Evolutionary conservation across 768 basidiomycete genomes (phyloP), one percentile per base, ranked within the genome.

Genomic region (Calocera viscosa): DNA sequence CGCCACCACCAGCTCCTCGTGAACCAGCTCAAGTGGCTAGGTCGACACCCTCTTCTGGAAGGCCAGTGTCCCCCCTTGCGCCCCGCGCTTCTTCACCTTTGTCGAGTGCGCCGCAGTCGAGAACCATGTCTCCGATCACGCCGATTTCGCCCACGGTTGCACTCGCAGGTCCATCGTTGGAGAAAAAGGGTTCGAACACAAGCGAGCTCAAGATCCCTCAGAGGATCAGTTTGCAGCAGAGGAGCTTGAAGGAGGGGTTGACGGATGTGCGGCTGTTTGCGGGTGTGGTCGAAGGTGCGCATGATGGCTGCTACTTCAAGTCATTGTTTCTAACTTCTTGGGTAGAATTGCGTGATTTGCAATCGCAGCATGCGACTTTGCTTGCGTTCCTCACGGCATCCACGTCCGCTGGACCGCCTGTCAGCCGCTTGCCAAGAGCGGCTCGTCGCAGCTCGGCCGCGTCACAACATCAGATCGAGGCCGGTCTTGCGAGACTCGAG

Each of bases 191-290:
- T 5, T 60, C 53, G 53, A 11, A 60, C 14, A 60, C 53, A 19
- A 60, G 53, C 30, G 53, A 60, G 53, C 53, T 60, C 30, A 60
- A 60, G 30, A 60, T 60, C 53, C 53, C 53, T 2, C 53, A 60
- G 11, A 60, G 53, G 53, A 60, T 60, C 53, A 60, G 53, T 30
- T 5, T 60, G 30, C 53, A 60, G 53, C 53, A 60, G 22, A 60
- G 53, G 53, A 60, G 26, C 26, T 32, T 60, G 53, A 60, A 60
- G 30, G 53, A 60, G 30, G 53, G 53, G 53, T 30, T 60, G 30
- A 60, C 53, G 53, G 53, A 60, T 60, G 53, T 60, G 30, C 53
- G 53, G 30, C 53, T 5, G 26, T 60, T 60, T 60, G 53, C 53
- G 24, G 53, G 53, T 10, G 30, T 60, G 30, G 53, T 60, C 53